Base-by-base conservation (phyloP, 2,329 filamentous ascomycete species). In the Trichoderma aggressivum region DNA sequence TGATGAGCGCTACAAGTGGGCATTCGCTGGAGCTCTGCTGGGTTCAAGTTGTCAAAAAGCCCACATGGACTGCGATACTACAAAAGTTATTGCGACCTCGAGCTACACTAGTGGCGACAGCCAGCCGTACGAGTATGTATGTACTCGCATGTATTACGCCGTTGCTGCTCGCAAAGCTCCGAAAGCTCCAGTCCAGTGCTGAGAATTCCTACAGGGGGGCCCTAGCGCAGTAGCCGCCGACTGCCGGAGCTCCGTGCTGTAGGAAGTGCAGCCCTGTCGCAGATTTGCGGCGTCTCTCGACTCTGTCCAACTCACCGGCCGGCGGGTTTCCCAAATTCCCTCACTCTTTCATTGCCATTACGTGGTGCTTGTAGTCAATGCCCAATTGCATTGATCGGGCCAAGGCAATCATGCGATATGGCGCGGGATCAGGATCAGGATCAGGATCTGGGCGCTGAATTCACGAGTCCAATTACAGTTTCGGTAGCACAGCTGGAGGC, bases 241-340 rank as follows among this genome's bases (percentile, higher is more conserved):
- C 60, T 56, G 62, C 69, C 69, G 69, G 62, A 71, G 69, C 62
- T 71, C 39, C 69, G 62, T 50, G 36, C 55, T 60, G 39, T 64
- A 28, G 36, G 34, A 58, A 61, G 43, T 24, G 39, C 39, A 32
- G 61, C 61, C 39, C 61, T 64, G 61, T 59, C 21, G 50, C 30
- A 30, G n/a, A 53, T 53, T 24, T 24, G 21, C 47, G n/a, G 43
- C 43, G 21, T 16, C 39, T 63, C 18, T 28, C 43, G 59, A 61
- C 24, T 4, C 28, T 58, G 47, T 43, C 30, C 67, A 47, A 39
- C 8, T 50, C 43, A 43, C 39, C 39, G 39, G 18, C 39, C 39
- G 39, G 43, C n/a, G 11, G 36, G 47, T 56, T 56, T 56, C 55
- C n/a, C 60, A 56, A 71, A 71, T 67, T 60, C 70, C 70, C 70